A percentile compares a stretch with the other conserved stretches of the same genome.
Evolutionary conservation across 352 stramenopile genomes (phyloP).

Genomic region (Aphanomyces astaci): DNA sequence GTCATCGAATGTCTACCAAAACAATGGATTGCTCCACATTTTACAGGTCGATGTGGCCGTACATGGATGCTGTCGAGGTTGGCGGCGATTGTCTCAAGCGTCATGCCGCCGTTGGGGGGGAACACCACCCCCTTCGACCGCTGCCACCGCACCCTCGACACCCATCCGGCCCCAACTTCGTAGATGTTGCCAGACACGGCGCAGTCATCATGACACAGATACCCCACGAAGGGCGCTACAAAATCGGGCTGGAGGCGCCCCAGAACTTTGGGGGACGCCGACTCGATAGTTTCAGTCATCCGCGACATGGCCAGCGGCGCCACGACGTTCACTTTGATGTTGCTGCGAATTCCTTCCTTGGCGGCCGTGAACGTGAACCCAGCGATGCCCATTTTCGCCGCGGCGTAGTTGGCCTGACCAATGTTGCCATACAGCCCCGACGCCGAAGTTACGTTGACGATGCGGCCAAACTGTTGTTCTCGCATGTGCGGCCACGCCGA

Average conservation of each 20-base stretch:
- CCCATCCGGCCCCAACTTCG: constrained; percentile 76
- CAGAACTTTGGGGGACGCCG: constrained; percentile 45
- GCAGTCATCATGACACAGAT: constrained; percentile 75
- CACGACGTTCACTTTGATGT: constrained; percentile 75
- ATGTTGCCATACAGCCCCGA: constrained; percentile 87
- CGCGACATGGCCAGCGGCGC: constrained; percentile 71
- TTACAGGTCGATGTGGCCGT: constrained; percentile 5
- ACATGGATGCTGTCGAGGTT: constrained; percentile 59
- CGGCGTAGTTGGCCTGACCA: constrained; percentile 83
- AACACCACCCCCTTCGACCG: constrained; percentile 54
- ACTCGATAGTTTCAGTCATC: constrained; percentile 77
- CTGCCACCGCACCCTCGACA: constrained; percentile 70
- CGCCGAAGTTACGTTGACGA: constrained; percentile 76
- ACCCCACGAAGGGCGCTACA: constrained; percentile 76
- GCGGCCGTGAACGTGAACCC: constrained; percentile 87
- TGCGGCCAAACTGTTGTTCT: constrained; percentile 71
- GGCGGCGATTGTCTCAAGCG: constrained; percentile 38
- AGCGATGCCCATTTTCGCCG: constrained; percentile 88
- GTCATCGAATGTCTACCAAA: constrained; percentile 49
- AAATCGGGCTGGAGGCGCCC: constrained; percentile 61
- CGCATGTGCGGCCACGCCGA: constrained; percentile 71
- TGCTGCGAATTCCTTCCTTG: constrained; percentile 68
- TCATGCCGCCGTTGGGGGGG: constrained; percentile 32
- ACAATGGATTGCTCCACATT: constrained; percentile 4
- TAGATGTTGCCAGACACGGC: constrained; percentile 65